Percentiles rank a stretch among this genome's conserved stretches.
Conservation (phyloP, 176 grass and related monocot species). For the Triticum timopheevii region DNA sequence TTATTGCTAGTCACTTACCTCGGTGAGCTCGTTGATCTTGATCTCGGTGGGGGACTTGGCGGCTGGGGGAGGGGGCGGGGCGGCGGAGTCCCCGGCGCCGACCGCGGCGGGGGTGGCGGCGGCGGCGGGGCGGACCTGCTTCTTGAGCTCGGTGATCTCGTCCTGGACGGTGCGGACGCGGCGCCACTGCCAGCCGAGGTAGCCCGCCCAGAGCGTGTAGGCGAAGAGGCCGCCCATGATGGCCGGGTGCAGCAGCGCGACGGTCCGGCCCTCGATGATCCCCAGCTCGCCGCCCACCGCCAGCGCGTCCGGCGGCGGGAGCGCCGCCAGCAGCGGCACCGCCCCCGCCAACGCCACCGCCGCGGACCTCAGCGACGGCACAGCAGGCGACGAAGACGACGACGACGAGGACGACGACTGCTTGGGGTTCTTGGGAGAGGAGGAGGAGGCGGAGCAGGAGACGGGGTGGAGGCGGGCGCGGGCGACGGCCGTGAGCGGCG, state of each 20-base stretch:
- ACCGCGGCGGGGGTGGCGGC: slow-evolving; percentile 39
- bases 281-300: slow-evolving; percentile 75
- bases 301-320: slow-evolving; percentile 40
- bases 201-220: slow-evolving; percentile 91
- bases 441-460: not conserved
- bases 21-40: slow-evolving; percentile 79
- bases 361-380: not conserved
- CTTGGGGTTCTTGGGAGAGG: not conserved
- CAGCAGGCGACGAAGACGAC: not conserved
- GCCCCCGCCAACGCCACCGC: not conserved
- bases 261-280: slow-evolving; percentile 75
- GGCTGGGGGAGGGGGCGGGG: slow-evolving; percentile 2
- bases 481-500: slow-evolving; percentile 27
- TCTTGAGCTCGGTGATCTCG: slow-evolving; percentile 89
- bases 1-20: slow-evolving; percentile 28
- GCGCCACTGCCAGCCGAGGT: slow-evolving; percentile 97
- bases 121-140: slow-evolving; percentile 61
- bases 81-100: slow-evolving; percentile 15
- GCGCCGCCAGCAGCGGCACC: slow-evolving; percentile 6
- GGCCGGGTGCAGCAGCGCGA: slow-evolving; percentile 79
- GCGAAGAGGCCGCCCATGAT: slow-evolving; percentile 81
- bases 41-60: slow-evolving; percentile 47
- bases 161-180: slow-evolving; percentile 86
- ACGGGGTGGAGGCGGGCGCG: slow-evolving; percentile 10
- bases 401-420: not conserved